Evolutionary conservation across 2,329 filamentous ascomycete genomes (phyloP).

Genomic region (Hymenoscyphus repandus): DNA sequence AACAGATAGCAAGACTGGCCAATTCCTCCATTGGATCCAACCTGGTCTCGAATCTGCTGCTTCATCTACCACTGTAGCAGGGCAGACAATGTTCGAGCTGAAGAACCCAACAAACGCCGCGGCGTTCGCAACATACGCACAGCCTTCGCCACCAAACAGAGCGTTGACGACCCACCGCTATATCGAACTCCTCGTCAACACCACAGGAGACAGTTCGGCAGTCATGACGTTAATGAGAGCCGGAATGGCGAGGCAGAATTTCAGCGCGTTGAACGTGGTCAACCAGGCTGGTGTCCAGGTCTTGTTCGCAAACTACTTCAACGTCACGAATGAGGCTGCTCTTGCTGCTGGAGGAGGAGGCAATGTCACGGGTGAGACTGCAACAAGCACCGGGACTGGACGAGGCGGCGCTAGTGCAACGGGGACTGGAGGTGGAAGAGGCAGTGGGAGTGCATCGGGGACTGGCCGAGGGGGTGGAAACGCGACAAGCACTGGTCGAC

Average conservation of each 20-base stretch:
- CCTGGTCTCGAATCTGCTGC: slow-evolving; percentile 21
- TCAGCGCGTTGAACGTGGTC: slow-evolving; percentile 18
- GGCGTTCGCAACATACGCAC: slow-evolving; percentile 22
- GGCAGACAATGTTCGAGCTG: slow-evolving; percentile 20
- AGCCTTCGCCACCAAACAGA: slow-evolving; percentile 23
- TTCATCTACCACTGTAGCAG: slow-evolving; percentile 20
- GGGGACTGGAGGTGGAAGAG: not conserved
- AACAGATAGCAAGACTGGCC: slow-evolving; percentile 15
- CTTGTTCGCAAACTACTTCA: slow-evolving; percentile 21
- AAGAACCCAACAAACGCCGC: slow-evolving; percentile 17
- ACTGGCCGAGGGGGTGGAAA: not conserved
- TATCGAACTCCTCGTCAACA: slow-evolving; percentile 25
- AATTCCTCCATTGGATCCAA: slow-evolving; percentile 30
- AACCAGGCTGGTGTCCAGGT: slow-evolving; percentile 13
- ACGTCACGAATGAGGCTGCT: slow-evolving; percentile 20
- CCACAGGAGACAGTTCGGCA: slow-evolving; percentile 12
- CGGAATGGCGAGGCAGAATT: slow-evolving; percentile 13
- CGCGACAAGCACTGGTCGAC: not conserved
- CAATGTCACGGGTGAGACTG: not conserved
- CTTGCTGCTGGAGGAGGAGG: not conserved
- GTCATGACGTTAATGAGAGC: slow-evolving; percentile 6
- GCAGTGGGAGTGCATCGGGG: not conserved
- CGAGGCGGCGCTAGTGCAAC: not conserved
- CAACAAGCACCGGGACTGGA: not conserved
- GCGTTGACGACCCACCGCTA: slow-evolving; percentile 25